Evolutionary conservation across 2,329 filamentous ascomycete species (phyloP), one percentile per base, ranked within the genome.

Genomic region (Cercospora zeina): DNA sequence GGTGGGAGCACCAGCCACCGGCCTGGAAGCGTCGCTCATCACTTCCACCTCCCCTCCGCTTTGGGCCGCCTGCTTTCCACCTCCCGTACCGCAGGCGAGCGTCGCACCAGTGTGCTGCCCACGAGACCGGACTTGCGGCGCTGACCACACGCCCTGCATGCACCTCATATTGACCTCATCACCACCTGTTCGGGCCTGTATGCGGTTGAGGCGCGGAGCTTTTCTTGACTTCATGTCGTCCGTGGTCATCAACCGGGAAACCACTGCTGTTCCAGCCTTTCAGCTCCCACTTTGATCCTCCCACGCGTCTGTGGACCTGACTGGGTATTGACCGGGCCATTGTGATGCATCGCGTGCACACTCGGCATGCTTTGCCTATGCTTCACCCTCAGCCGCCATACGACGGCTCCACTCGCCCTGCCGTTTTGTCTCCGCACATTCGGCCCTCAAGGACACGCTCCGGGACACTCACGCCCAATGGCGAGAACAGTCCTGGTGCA

Each of bases 121-220:
- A 64, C 62, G 62, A 64, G 64, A 66, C 64, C 53, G 53, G 58
- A 54, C 21, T 36, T 56, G 54, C 61, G 56, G 58, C 63, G 54
- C 54, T 39, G 49, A 21, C 16, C 50, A 16, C 37, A 49, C 42
- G 39, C 4, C 19, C 33, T 56, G 51, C 51, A 51, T 61, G 61
- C 58, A 27, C 47, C 58, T 54, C 59, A 64, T 33, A 61, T 64
- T 61, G 64, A 50, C 37, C 39, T 54, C 51, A 31, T 42, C 51
- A 45, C 31, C 30, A 30, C 34, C 24, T 27, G 27, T 45, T 58
- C 30, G 53, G 51, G 50, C 33, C 61, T 39, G 10, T 31, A 58
- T 64, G 64, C 62, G 50, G 59, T 62, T 64, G 59, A 55, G 56
- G 60, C 55, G 64, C 54, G 51, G 53, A 64, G 62, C 64, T 62